Evolutionary conservation across 169 alveolate species (phyloP), one percentile per base, ranked within the genome.

Genomic region (Eimeria tenella): DNA sequence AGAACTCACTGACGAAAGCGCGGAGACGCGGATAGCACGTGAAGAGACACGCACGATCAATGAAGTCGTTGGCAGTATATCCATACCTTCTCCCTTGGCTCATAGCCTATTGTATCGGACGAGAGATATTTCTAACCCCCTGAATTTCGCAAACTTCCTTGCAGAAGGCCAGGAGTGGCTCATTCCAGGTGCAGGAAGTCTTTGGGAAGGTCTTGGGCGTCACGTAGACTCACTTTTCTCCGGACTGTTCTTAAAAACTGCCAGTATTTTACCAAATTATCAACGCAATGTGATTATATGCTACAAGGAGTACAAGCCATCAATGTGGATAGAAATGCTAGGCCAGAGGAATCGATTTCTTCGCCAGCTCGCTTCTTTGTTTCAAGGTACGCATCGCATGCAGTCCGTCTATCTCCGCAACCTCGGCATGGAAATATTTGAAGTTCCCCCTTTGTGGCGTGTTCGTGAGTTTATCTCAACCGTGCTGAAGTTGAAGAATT

Each of bases 381-480:
- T 92, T 21, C 89, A 79, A 11, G 88, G 92, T 50, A 86, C 89
- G 15, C 95, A 92, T 21, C 95, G 92, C 87, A 79, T 92, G 52
- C 96, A 88, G 9, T 94, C 96, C 82, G 87, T 89, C 31, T 94
- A 94, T 81, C 93, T 94, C n/a, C 94, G 93, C n/a, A 86, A 94
- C 50, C 93, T 94, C 55, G 96, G 96, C 60, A 94, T 94, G 96
- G 96, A 94, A 63, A 88, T 94, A 56, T 88, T 94, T 63, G 96
- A 94, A 42, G 93, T 94, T 63, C 96, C 96, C 10, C 92, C 87
- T n/a, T n/a, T 89, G 83, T 86, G 92, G 83, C 93, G 93, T 58
- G 60, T 94, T 55, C 89, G 90, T 25, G 96, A 94, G 52, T 94
- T 94, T 77, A 70, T 79, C 23, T 31, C 79, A 42, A 86, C 88